Percentiles rank a stretch among this genome's conserved stretches.
Conservation (phyloP, 495 filamentous ascomycete genomes). For the Hypoxylon trugodes region DNA sequence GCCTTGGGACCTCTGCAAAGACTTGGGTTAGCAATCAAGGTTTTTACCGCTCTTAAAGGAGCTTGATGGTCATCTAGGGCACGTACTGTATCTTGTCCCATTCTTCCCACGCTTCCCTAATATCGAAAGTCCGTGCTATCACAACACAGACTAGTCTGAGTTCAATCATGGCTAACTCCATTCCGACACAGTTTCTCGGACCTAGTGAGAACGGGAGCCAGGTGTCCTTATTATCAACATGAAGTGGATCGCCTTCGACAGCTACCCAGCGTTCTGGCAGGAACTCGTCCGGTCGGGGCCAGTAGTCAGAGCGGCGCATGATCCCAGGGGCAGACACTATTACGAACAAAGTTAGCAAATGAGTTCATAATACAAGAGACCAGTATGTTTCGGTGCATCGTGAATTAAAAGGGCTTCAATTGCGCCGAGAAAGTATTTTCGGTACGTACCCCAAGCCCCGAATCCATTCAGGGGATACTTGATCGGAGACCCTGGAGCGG, state of each 20-base stretch:
- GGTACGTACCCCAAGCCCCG: conserved; percentile 46
- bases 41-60: neutral
- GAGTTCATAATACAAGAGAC: too few species aligned
- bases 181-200: conserved; percentile 62
- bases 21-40: conserved; percentile 2
- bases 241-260: conserved; percentile 44
- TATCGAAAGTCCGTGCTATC: conserved; percentile 56
- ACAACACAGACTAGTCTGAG: conserved; percentile 55
- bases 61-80: neutral
- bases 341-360: neutral
- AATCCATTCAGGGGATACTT: conserved; percentile 42
- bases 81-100: conserved; percentile 46
- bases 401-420: too few species aligned
- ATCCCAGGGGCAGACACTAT: conserved; percentile 36
- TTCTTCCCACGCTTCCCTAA: conserved; percentile 56
- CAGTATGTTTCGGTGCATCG: too few species aligned
- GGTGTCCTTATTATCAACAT: conserved; percentile 50
- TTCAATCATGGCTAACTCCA: conserved; percentile 61
- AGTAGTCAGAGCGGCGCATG: conserved; percentile 47
- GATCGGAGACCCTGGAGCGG: conserved; percentile 39
- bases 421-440: too few species aligned
- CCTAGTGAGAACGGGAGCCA: conserved; percentile 64
- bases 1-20: conserved; percentile 29
- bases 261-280: conserved; percentile 55
- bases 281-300: conserved; percentile 51